A percentile compares a stretch with the other conserved stretches of the same genome.
Evolutionary conservation across 2,329 filamentous ascomycete genomes (phyloP).

Genomic region (Colletotrichum euphorbiae): DNA sequence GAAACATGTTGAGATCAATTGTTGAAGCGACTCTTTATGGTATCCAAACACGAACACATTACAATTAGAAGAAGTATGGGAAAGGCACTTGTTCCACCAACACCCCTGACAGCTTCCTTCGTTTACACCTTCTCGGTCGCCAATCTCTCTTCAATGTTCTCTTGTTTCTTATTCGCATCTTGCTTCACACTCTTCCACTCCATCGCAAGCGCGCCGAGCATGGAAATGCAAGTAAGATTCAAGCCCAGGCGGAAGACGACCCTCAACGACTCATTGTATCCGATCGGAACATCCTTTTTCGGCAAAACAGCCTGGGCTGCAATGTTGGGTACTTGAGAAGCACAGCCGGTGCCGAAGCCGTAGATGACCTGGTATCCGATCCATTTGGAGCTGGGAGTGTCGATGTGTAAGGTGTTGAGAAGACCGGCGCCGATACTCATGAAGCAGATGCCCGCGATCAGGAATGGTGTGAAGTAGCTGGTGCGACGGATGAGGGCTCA

Average conservation of each 20-base stretch:
- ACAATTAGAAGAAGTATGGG: too few species aligned
- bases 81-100: too few species aligned
- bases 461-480: constrained; percentile 59
- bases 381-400: constrained; percentile 45
- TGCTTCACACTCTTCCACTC: constrained; percentile 61
- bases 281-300: constrained; percentile 57
- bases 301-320: constrained; percentile 58
- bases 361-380: constrained; percentile 45
- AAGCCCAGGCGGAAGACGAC: constrained; percentile 66
- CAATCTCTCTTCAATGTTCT: not conserved
- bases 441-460: constrained; percentile 56
- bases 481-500: constrained; percentile 50
- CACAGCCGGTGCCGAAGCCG: constrained; percentile 46
- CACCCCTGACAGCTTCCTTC: not conserved
- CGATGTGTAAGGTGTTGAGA: constrained; percentile 48
- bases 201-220: constrained; percentile 63
- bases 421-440: constrained; percentile 48
- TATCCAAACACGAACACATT: too few species aligned
- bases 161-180: not conserved
- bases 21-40: too few species aligned
- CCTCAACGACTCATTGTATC: constrained; percentile 68
- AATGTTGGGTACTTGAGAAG: constrained; percentile 57
- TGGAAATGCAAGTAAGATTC: constrained; percentile 59
- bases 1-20: too few species aligned
- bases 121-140: not conserved